These are phyloP conservation scores for Krasilnikovozyma curviuscula DNA, from an alignment of 768 basidiomycete species.

Conservation along the genomic window DNA sequence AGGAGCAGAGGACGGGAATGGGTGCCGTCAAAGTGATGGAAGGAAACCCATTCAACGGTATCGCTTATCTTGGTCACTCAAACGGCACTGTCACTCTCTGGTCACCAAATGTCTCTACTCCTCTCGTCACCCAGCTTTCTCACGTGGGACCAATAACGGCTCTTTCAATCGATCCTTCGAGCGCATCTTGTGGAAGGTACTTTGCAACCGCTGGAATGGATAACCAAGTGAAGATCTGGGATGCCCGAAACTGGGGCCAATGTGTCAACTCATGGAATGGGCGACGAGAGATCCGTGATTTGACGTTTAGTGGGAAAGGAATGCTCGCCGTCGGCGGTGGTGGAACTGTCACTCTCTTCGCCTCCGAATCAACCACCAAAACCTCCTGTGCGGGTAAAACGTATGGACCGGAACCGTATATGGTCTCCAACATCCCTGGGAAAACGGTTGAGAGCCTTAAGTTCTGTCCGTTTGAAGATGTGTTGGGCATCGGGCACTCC, in stretches of 20 bases:
- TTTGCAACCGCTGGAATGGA: slow-evolving; percentile 81
- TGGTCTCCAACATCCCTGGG: slow-evolving; percentile 67
- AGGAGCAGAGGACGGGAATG: slow-evolving; percentile 73
- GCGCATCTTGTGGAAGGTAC: slow-evolving; percentile 55
- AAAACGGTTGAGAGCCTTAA: slow-evolving; percentile 53
- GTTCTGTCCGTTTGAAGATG: slow-evolving; percentile 81
- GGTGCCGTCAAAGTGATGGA: slow-evolving; percentile 69
- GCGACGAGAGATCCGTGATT: slow-evolving; percentile 35
- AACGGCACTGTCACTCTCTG: slow-evolving; percentile 91
- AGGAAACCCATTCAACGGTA: slow-evolving; percentile 81
- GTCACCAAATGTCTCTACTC: slow-evolving; percentile 84
- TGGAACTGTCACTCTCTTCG: slow-evolving; percentile 46
- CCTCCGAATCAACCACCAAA: slow-evolving; percentile 31
- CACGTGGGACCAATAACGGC: slow-evolving; percentile 73
- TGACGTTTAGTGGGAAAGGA: slow-evolving; percentile 76
- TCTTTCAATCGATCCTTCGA: slow-evolving; percentile 57
- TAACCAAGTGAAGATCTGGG: slow-evolving; percentile 85
- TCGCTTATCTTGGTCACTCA: slow-evolving; percentile 82
- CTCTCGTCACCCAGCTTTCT: slow-evolving; percentile 76
- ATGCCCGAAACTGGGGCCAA: slow-evolving; percentile 86
- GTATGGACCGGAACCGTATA: slow-evolving; percentile 55
- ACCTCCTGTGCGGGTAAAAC: slow-evolving; percentile 18
- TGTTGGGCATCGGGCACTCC: slow-evolving; percentile 54
- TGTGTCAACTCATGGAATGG: slow-evolving; percentile 59
- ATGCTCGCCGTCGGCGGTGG: slow-evolving; percentile 62